phyloP scores from a whole-genome alignment of 306 rosid genomes.

The Gastrolobium bilobum region DNA sequence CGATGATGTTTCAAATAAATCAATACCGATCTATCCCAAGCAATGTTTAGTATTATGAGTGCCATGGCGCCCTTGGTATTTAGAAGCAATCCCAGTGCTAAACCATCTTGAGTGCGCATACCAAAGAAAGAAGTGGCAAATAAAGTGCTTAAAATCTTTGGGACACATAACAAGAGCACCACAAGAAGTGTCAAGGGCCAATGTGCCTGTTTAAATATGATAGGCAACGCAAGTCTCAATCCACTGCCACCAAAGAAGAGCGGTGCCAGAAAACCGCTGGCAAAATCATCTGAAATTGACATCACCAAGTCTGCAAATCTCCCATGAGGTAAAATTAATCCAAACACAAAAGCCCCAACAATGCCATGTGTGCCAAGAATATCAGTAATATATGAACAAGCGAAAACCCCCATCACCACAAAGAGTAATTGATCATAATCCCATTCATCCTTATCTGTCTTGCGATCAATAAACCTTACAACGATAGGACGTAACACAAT shows the following conservation, averaged over 20 bases:
- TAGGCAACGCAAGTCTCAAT: neutral
- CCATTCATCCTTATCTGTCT: slow-evolving; percentile 40
- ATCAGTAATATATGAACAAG: slow-evolving; percentile 48
- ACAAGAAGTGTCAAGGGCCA: neutral
- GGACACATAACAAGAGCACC: slow-evolving; percentile 35
- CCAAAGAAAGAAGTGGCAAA: slow-evolving; percentile 40
- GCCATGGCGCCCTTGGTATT: slow-evolving; percentile 61
- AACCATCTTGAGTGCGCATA: slow-evolving; percentile 33
- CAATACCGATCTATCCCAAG: slow-evolving; percentile 49
- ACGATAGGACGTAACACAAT: slow-evolving; percentile 47
- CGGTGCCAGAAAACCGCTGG: slow-evolving; percentile 37
- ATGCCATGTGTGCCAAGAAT: slow-evolving; percentile 52
- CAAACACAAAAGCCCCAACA: slow-evolving; percentile 62
- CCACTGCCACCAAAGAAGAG: slow-evolving; percentile 47
- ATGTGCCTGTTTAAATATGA: neutral
- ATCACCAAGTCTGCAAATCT: slow-evolving; percentile 42
- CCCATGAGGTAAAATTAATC: slow-evolving; percentile 60
- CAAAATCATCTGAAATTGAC: slow-evolving; percentile 50
- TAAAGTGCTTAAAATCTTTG: slow-evolving; percentile 53
- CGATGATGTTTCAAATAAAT: neutral
- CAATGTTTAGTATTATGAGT: slow-evolving; percentile 48
- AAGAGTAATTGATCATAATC: slow-evolving; percentile 27
- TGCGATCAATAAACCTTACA: slow-evolving; percentile 11
- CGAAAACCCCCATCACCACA: slow-evolving; percentile 48
- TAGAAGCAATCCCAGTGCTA: slow-evolving; percentile 57